Evolutionary conservation across 75 land plant genomes (phyloP).

Genomic region (Selaginella moellendorffii): DNA sequence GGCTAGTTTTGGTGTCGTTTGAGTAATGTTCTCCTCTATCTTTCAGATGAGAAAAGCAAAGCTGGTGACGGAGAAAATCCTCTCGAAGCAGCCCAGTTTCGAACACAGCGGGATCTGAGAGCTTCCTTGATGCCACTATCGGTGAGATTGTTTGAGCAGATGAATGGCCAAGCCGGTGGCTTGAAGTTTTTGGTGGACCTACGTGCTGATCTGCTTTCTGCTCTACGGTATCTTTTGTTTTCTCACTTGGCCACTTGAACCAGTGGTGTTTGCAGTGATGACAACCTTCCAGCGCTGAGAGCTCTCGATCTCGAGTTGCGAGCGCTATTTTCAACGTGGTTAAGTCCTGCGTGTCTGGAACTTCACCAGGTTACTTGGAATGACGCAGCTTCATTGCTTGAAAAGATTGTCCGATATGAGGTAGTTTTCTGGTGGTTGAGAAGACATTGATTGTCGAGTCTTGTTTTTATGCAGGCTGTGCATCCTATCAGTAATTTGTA

Average conservation of each 20-base stretch:
- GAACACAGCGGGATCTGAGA: slow-evolving; percentile 55
- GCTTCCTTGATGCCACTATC: slow-evolving; percentile 61
- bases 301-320: slow-evolving; percentile 67
- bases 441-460: too few species aligned
- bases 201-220: slow-evolving; percentile 55
- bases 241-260: not conserved
- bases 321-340: slow-evolving; percentile 68
- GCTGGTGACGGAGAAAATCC: slow-evolving; percentile 26
- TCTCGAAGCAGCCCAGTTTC: slow-evolving; percentile 34
- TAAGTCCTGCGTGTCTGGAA: slow-evolving; percentile 86
- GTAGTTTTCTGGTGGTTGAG: slow-evolving; percentile 14
- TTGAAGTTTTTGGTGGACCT: slow-evolving; percentile 54
- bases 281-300: slow-evolving; percentile 53
- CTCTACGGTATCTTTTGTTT: slow-evolving; percentile 37
- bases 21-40: too few species aligned
- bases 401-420: slow-evolving; percentile 90
- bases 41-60: too few species aligned
- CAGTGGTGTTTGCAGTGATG: slow-evolving; percentile 36
- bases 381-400: slow-evolving; percentile 79
- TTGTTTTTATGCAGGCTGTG: slow-evolving; percentile 82
- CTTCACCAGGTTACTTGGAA: slow-evolving; percentile 83
- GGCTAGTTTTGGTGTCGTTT: too few species aligned
- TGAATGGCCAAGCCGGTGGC: slow-evolving; percentile 79
- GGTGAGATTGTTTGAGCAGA: slow-evolving; percentile 61
- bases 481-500: slow-evolving; percentile 81